Base-by-base conservation (phyloP, 1,284 basidiomycete species). In the Heterobasidion annosum region DNA sequence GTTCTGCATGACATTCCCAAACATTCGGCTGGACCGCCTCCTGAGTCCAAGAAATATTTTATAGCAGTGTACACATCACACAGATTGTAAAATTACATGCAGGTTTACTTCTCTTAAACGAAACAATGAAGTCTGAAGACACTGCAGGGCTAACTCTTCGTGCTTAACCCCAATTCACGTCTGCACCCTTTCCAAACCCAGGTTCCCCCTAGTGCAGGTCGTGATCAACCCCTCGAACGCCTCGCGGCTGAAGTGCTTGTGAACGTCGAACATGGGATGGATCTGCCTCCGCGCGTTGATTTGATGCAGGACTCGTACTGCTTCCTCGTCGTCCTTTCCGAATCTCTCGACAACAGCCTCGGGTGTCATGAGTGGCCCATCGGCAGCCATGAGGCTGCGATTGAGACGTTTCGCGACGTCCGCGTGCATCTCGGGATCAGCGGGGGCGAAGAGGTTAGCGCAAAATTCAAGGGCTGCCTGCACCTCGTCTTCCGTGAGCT, bases 381-480 rank as follows among this genome's bases (percentile, higher is more conserved):
- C 45, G 10, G n/a, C 10, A 32, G 12, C 45, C n/a, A 47, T 10
- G 10, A 47, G 45, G 3, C 10, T 3, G 12, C 12, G 45, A 16
- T 47, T 7, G 15, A 37, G 16, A 33, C 32, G 43, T 33, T 46
- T 16, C 18, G 32, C 13, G 15, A 53, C 52, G 8, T 10, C 19
- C 8, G 16, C 19, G 52, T 47, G 35, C 44, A 34, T 16, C 8
- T 47, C 45, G 2, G 52, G 52, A 15, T 33, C 34, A 16, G 45
- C 32, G 3, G 52, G 40, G 2, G 43, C 25, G 45, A 47, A 48
- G 34, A 53, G 13, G 34, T 40, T 25, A 12, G 25, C 25, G 52
- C 52, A 53, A 43, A 53, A 53, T 43, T 53, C 52, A 18, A 53
- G 25, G n/a, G 52, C 52, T 44, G 35, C n/a, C 32, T 53, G 52